A percentile compares a stretch with the other conserved stretches of the same genome.
These are phyloP conservation scores for Dioscorea cayenensis DNA, from an alignment of 116 monocot genomes.

Conservation along the genomic window DNA sequence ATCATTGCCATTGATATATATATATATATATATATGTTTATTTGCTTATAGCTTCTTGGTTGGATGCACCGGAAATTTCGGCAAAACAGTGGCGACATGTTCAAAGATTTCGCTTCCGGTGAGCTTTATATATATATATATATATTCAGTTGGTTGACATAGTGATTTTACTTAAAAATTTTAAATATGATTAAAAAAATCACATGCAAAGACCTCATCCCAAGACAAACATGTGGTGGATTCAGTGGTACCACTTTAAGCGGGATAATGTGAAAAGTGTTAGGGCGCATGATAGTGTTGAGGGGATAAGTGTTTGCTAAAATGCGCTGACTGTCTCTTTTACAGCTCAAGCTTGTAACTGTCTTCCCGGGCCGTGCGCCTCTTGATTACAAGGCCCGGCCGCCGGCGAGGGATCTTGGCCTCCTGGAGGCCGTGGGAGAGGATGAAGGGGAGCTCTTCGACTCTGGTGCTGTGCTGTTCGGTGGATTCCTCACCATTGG, in stretches of 20 bases:
- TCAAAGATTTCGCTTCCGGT: conserved; percentile 30
- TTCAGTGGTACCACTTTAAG: neutral
- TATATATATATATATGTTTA: neutral
- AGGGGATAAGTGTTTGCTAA: neutral
- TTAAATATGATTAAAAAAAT: neutral
- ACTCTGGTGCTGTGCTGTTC: neutral
- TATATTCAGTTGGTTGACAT: too few relatives aligned
- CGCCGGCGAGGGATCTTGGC: neutral
- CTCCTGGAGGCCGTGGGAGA: neutral
- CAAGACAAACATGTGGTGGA: neutral
- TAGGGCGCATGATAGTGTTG: neutral
- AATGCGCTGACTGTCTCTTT: neutral
- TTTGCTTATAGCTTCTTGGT: conserved; percentile 28
- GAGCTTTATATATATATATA: neutral
- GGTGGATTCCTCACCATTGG: conserved; percentile 47
- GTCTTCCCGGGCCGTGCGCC: conserved; percentile 23
- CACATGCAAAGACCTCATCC: neutral
- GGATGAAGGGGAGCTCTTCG: neutral
- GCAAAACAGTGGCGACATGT: conserved; percentile 25
- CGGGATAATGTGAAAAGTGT: neutral
- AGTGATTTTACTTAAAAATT: too few relatives aligned
- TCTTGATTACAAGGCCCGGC: conserved; percentile 12
- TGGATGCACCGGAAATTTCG: conserved; percentile 60
- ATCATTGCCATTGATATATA: neutral
- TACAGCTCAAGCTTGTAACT: conserved; percentile 26